Base-by-base conservation (phyloP, 164 flowering plant genomes). In the Kingdonia uniflora region DNA sequence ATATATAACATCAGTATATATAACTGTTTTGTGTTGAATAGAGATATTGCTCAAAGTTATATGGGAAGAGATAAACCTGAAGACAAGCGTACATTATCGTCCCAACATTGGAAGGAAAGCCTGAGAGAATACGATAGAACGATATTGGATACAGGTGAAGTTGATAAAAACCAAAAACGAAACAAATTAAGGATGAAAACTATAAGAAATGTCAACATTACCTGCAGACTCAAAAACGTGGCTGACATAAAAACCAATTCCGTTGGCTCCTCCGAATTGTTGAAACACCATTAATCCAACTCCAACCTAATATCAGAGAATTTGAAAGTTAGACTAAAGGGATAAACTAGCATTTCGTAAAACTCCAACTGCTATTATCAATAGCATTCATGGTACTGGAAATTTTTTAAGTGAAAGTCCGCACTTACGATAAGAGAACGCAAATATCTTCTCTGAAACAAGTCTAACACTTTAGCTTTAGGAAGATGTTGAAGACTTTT, bases 251-350 rank as follows among this genome's bases (percentile, higher is more conserved):
- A 82, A 85, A 47, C 76, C 60, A 50, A 90, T 56, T 39, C 94
- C 95, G 54, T 80, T 84, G 63, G 80, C 77, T 60, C 97, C 97
- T 10, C 95, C 87, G 53, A 85, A 76, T 60, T 87, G 97, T 65
- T 90, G 97, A 59, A 62, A 62, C 21, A 82, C 74, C 84, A 86
- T 84, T 37, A 90, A 55, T 39, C 95, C 97, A 43, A 84, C 80
- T 60, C 82, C 97, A 49, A 90, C 73, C 97, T 87, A 79, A 15
- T 60, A 52, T 60, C 14, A 42, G 13, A 63, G 7, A 42, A 16
- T 6, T 3, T 0, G 10, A 19, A 29, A 3, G 35, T 29, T 8
- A 8, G 35, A 4, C 35, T 29, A 4, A 29, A 29, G 4, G 35
- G 35, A 29, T 29, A 8, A 29, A 29, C 35, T 8, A 29, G 8